A percentile compares a stretch with the other conserved stretches of the same genome.
Conservation (phyloP, 768 basidiomycete genomes). For the Rhizopogon rudus region DNA sequence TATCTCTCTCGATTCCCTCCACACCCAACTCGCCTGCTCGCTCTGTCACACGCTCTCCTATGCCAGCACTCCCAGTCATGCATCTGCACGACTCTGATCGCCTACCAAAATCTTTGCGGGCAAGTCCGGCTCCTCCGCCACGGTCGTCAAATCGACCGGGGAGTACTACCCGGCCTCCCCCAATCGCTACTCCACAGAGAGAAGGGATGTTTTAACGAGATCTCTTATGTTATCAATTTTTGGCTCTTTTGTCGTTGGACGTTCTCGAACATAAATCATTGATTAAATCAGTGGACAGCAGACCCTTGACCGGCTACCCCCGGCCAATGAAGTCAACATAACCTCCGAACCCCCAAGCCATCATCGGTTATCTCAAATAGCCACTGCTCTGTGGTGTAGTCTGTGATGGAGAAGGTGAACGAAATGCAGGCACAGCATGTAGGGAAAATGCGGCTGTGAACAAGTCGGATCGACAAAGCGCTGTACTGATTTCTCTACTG, state of each 20-base stretch:
- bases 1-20: slow-evolving; percentile 9
- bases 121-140: slow-evolving; percentile 54
- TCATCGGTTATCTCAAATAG: too few species aligned
- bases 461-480: too few species aligned
- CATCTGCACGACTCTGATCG: slow-evolving; percentile 22
- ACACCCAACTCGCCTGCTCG: slow-evolving; percentile 22
- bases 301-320: too few species aligned
- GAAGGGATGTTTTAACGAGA: slow-evolving; percentile 58
- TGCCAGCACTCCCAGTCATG: slow-evolving; percentile 9
- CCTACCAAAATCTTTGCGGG: slow-evolving; percentile 16
- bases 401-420: too few species aligned
- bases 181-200: slow-evolving; percentile 47
- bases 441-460: too few species aligned
- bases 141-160: slow-evolving; percentile 65
- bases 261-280: background rate
- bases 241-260: background rate
- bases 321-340: too few species aligned
- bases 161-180: slow-evolving; percentile 46
- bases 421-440: too few species aligned
- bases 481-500: too few species aligned
- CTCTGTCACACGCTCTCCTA: slow-evolving; percentile 21
- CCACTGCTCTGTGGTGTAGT: too few species aligned
- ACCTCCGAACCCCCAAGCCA: too few species aligned
- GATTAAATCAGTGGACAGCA: too few species aligned
- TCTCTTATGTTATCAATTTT: background rate